Evolutionary conservation across 148 eudicot genomes (phyloP).

Genomic region (Vaccinium corymbosum): DNA sequence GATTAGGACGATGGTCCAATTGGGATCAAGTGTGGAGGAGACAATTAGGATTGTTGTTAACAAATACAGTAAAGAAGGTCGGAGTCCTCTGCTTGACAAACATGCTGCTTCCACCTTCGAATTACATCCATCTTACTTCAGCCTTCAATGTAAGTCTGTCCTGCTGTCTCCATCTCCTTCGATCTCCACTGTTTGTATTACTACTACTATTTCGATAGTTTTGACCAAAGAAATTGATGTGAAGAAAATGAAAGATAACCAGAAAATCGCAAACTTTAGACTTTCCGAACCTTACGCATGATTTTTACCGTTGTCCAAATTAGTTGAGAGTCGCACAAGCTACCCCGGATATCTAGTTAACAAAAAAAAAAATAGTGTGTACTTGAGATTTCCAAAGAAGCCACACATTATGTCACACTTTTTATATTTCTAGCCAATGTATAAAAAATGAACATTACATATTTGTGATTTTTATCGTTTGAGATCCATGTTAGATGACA

Average conservation of each 20-base stretch:
- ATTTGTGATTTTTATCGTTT: not conserved
- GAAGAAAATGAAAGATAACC: too few species aligned
- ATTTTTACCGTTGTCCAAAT: not conserved
- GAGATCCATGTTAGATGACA: not conserved
- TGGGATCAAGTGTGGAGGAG: slow-evolving; percentile 80
- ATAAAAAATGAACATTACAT: not conserved
- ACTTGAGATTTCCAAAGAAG: not conserved
- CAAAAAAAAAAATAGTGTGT: too few species aligned
- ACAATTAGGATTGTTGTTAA: slow-evolving; percentile 55
- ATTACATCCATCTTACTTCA: slow-evolving; percentile 75
- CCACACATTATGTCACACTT: not conserved
- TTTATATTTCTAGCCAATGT: not conserved
- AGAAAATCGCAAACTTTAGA: too few species aligned
- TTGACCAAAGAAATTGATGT: too few species aligned
- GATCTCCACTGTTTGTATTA: too few species aligned
- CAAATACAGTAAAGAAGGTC: slow-evolving; percentile 68
- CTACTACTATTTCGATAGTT: too few species aligned
- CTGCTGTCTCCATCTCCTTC: too few species aligned
- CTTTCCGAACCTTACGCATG: too few species aligned
- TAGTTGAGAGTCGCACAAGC: too few species aligned
- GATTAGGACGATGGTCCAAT: slow-evolving; percentile 57
- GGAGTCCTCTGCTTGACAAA: slow-evolving; percentile 52
- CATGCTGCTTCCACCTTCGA: slow-evolving; percentile 42
- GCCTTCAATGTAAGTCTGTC: slow-evolving; percentile 59
- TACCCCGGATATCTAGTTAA: too few species aligned